These are phyloP conservation scores for Nepenthes gracilis DNA, from an alignment of 148 eudicot species.

Conservation along the genomic window DNA sequence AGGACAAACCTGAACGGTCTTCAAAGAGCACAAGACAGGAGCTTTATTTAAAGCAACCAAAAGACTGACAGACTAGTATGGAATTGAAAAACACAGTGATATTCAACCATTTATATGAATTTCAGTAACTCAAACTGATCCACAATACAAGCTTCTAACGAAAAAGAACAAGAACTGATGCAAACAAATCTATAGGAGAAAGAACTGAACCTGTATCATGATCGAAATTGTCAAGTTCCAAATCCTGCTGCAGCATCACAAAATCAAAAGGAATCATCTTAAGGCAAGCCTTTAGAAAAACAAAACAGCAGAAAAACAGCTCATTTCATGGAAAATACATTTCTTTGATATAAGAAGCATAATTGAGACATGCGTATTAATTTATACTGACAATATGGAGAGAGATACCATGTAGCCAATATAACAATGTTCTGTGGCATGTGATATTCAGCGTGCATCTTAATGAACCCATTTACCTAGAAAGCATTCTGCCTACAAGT, in stretches of 20 bases:
- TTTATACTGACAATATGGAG: too few relatives aligned
- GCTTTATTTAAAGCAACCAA: too few relatives aligned
- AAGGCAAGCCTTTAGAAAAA: neutral
- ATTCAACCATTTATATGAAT: neutral
- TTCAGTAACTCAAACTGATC: neutral
- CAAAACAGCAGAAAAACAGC: neutral
- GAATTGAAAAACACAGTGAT: neutral
- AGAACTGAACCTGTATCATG: slow-evolving; percentile 81
- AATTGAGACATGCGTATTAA: neutral
- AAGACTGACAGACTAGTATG: too few relatives aligned
- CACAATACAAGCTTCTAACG: neutral
- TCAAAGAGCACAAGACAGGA: too few relatives aligned
- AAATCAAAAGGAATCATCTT: neutral
- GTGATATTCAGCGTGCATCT: too few relatives aligned
- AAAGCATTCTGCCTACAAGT: too few relatives aligned
- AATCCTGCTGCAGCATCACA: slow-evolving; percentile 33
- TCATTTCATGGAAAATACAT: neutral
- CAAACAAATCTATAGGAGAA: neutral
- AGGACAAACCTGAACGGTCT: too few relatives aligned
- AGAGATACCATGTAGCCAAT: too few relatives aligned
- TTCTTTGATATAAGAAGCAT: too few relatives aligned
- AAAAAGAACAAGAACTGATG: neutral
- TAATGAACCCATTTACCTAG: too few relatives aligned
- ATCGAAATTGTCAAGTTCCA: slow-evolving; percentile 20
- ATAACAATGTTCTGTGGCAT: too few relatives aligned